phyloP scores from a whole-genome alignment of 2,329 filamentous ascomycete species.

The Leptographium flavum region DNA sequence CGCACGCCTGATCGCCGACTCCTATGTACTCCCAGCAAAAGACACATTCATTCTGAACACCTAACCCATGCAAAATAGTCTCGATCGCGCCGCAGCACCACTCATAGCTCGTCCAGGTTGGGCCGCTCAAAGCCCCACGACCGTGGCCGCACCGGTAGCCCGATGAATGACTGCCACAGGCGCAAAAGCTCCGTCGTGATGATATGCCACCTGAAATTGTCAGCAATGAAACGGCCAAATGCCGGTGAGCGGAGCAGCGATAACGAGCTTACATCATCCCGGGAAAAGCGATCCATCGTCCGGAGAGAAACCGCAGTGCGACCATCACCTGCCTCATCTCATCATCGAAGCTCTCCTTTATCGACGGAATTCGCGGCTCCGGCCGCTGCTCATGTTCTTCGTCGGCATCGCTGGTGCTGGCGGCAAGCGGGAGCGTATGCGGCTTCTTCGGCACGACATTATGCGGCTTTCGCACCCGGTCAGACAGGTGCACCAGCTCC shows the following conservation, averaged over 20 bases:
- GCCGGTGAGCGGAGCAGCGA: not conserved
- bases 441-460: conserved; percentile 18
- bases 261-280: conserved; percentile 48
- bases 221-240: not conserved
- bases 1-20: not conserved
- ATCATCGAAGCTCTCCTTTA: conserved; percentile 42
- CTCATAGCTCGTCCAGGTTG: conserved; percentile 33
- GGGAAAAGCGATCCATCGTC: conserved; percentile 57
- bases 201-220: conserved; percentile 25
- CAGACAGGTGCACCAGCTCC: conserved; percentile 18
- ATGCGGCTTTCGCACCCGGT: conserved; percentile 29
- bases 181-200: conserved; percentile 29
- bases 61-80: not conserved
- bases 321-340: conserved; percentile 52
- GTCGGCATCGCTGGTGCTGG: conserved; percentile 9
- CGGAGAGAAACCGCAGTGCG: conserved; percentile 51
- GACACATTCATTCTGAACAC: not conserved
- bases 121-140: conserved; percentile 32
- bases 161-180: conserved; percentile 35
- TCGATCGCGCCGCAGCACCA: not conserved
- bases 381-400: conserved; percentile 23
- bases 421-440: not conserved
- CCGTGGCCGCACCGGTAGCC: conserved; percentile 34
- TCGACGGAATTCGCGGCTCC: conserved; percentile 23
- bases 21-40: not conserved